A percentile compares a stretch with the other conserved stretches of the same genome.
Conservation (phyloP, 2,329 filamentous ascomycete species). For the Cercospora zeina region DNA sequence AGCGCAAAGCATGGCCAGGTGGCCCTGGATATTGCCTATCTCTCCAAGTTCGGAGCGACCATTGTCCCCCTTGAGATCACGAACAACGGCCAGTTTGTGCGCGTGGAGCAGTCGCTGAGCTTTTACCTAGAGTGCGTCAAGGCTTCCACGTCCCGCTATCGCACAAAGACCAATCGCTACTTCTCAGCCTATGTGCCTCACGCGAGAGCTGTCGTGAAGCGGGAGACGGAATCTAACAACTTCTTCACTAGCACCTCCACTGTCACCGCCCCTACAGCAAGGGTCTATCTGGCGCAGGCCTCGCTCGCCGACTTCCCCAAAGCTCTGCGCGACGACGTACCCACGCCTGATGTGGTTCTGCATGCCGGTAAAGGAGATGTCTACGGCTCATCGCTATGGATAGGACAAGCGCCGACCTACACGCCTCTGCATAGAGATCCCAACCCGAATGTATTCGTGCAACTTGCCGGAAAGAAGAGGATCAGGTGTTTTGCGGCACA, state of each 20-base stretch:
- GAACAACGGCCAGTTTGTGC: slow-evolving; percentile 52
- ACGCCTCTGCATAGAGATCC: slow-evolving; percentile 91
- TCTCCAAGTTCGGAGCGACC: slow-evolving; percentile 50
- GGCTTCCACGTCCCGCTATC: slow-evolving; percentile 30
- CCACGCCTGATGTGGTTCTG: slow-evolving; percentile 64
- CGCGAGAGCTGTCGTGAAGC: slow-evolving; percentile 29
- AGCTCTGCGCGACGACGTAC: slow-evolving; percentile 64
- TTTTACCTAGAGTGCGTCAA: slow-evolving; percentile 61
- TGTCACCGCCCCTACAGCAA: slow-evolving; percentile 31
- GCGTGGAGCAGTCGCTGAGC: slow-evolving; percentile 61
- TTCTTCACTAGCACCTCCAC: slow-evolving; percentile 39
- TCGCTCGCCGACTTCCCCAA: slow-evolving; percentile 68
- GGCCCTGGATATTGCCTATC: slow-evolving; percentile 47
- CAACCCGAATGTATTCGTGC: slow-evolving; percentile 89
- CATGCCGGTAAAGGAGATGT: slow-evolving; percentile 73
- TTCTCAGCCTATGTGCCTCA: slow-evolving; percentile 36
- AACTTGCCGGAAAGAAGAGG: slow-evolving; percentile 71
- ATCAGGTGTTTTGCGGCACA: slow-evolving; percentile 70
- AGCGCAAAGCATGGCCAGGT: not conserved
- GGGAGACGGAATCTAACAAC: slow-evolving; percentile 31
- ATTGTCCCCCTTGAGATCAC: slow-evolving; percentile 63
- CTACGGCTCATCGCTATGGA: slow-evolving; percentile 86
- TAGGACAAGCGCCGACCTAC: slow-evolving; percentile 81
- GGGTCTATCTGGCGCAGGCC: slow-evolving; percentile 85
- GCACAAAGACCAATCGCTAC: slow-evolving; percentile 29